Evolutionary conservation across 495 filamentous ascomycete genomes (phyloP).

Genomic region (Pyrenula massariospora): DNA sequence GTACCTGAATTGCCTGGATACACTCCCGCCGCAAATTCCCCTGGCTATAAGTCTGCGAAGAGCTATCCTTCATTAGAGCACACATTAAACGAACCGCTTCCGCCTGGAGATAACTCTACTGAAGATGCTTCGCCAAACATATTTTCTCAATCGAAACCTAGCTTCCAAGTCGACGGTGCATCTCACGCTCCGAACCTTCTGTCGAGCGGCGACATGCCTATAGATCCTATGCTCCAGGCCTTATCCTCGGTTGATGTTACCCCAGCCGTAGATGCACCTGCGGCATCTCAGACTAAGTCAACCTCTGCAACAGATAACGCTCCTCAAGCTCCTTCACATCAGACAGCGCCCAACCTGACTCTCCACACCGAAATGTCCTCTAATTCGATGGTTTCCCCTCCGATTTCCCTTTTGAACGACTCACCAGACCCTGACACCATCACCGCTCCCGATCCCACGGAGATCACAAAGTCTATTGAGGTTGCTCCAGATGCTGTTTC

Average conservation of each 20-base stretch:
- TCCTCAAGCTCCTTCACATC: neutral
- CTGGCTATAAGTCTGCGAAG: neutral
- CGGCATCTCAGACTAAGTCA: neutral
- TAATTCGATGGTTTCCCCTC: slow-evolving; percentile 37
- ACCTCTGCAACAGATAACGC: neutral
- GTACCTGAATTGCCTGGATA: neutral
- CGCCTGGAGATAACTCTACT: neutral
- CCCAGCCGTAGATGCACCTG: neutral
- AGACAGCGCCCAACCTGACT: neutral
- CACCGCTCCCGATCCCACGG: slow-evolving; percentile 9
- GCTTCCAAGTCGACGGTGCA: neutral
- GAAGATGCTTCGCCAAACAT: neutral
- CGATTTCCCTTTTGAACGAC: slow-evolving; percentile 38
- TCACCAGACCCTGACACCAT: neutral
- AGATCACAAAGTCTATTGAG: slow-evolving; percentile 18
- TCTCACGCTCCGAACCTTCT: neutral
- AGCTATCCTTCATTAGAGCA: neutral
- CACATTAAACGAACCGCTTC: neutral
- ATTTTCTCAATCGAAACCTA: neutral
- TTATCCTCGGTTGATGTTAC: neutral
- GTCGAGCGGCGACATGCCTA: neutral
- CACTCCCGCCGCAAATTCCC: neutral
- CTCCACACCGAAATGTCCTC: slow-evolving; percentile 4
- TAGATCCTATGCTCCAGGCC: neutral
- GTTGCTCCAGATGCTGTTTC: neutral